Conservation (phyloP, 805 yeast genomes). For the Hanseniaspora guilliermondii region DNA sequence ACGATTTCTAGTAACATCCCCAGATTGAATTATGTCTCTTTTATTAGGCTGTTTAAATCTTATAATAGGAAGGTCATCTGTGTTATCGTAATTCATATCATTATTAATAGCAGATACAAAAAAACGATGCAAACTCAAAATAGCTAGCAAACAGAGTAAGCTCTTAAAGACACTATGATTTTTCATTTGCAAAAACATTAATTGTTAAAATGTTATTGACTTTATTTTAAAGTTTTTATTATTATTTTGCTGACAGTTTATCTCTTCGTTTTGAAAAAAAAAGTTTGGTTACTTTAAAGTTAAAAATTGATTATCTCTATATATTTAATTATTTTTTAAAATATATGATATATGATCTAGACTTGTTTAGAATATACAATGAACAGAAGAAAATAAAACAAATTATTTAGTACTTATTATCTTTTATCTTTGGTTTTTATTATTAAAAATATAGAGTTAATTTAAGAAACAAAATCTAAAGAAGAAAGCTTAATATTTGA, state of each 20-base stretch:
- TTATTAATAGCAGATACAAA: conserved; percentile 8
- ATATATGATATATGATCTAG: too few species aligned
- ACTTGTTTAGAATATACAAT: too few species aligned
- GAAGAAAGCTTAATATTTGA: neutral
- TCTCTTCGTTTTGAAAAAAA: too few species aligned
- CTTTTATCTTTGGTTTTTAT: too few species aligned
- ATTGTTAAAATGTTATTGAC: neutral
- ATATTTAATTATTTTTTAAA: too few species aligned
- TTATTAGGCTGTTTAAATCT: conserved; percentile 1
- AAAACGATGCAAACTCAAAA: neutral
- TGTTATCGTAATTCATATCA: conserved; percentile 8
- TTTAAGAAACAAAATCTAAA: neutral
- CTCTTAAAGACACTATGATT: neutral
- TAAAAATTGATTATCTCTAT: too few species aligned
- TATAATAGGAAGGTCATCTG: conserved; percentile 8
- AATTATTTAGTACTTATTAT: too few species aligned
- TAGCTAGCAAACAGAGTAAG: neutral
- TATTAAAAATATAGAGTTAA: neutral
- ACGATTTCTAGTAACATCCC: neutral
- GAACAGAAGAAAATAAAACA: too few species aligned
- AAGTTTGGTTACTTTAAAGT: too few species aligned
- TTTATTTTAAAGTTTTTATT: neutral
- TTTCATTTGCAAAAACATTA: neutral
- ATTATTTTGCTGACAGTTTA: neutral
- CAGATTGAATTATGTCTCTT: neutral